These are phyloP conservation scores for Coprinopsis cinerea DNA, from an alignment of 768 basidiomycete species.

Conservation along the genomic window DNA sequence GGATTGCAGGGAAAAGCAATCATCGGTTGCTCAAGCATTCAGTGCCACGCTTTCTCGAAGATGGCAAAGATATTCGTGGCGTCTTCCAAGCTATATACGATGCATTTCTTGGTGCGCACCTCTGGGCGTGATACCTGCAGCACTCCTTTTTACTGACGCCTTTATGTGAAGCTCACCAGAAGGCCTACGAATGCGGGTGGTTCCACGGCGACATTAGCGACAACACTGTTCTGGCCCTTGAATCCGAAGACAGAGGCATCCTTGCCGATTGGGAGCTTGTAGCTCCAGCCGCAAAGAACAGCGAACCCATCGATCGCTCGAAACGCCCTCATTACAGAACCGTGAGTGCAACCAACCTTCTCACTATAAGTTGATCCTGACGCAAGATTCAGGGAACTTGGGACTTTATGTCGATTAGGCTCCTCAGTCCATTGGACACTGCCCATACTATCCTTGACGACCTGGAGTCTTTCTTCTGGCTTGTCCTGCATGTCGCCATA, in stretches of 20 bases:
- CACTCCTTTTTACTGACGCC: background rate
- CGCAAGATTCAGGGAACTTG: background rate
- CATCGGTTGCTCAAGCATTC: background rate
- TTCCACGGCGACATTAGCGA: background rate
- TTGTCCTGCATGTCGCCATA: too few species aligned
- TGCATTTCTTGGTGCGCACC: background rate
- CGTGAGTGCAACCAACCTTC: too few species aligned
- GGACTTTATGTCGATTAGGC: background rate
- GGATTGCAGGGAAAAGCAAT: slow-evolving; percentile 10
- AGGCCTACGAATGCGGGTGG: background rate
- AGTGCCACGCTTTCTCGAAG: background rate
- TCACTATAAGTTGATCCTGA: too few species aligned
- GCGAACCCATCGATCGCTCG: background rate
- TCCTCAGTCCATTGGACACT: slow-evolving; percentile 5
- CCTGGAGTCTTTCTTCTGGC: slow-evolving; percentile 25
- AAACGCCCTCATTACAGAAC: background rate
- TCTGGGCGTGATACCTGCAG: background rate
- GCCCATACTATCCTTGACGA: slow-evolving; percentile 22
- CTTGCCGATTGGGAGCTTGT: slow-evolving; percentile 23
- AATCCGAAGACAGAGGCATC: slow-evolving; percentile 9
- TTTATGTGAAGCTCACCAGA: background rate
- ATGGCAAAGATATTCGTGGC: background rate
- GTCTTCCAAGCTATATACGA: background rate
- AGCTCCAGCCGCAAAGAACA: background rate
- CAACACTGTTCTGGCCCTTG: background rate